Evolutionary conservation across 2,329 filamentous ascomycete species (phyloP), one percentile per base, ranked within the genome.

Genomic region (Bisporella sp.): DNA sequence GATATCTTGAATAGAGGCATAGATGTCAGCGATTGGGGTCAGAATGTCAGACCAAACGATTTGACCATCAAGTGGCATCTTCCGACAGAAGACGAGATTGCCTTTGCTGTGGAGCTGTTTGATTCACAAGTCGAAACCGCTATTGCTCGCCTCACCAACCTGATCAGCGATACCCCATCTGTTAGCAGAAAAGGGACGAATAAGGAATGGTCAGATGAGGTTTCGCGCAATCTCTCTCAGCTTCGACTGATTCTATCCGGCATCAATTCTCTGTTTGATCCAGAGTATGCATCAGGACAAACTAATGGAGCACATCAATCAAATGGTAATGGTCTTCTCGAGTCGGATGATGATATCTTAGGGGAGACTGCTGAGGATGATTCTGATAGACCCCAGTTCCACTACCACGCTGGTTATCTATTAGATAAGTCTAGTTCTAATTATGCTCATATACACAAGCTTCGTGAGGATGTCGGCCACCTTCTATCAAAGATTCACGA

Each of bases 121-220:
- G 84, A 91, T 57, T 85, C 84, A 1, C 91, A 97, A 67, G 85
- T 87, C 5, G 81, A 81, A 50, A 83, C 81, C 40, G 91, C 92
- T 2, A 78, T 92, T 53, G 74, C 83, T 51, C 82, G 89, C 54
- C 71, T 99, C 9, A 79, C 81, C 55, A 79, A 84, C 6, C 76
- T 99, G n/a, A 95, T 89, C 63, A 84, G 87, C 54, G 84, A 89
- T 43, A 79, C 85, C 35, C 85, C 90, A 1, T 85, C 83, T 2
- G 85, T 97, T 48, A 95, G 90, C 67, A 81, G 92, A 50, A 92
- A 91, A 58, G 93, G 93, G 37, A 96, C 92, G 66, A 95, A 95
- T 59, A 99, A 97, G 69, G 92, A 96, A 62, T 99, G 93, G 93
- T 96, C 92, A 0, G 93, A 99, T 66, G 95, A 99, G 66, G 85